Evolutionary conservation across 2,329 filamentous ascomycete genomes (phyloP), one percentile per base, ranked within the genome.

Genomic region (Aspergillus aculeatinus): DNA sequence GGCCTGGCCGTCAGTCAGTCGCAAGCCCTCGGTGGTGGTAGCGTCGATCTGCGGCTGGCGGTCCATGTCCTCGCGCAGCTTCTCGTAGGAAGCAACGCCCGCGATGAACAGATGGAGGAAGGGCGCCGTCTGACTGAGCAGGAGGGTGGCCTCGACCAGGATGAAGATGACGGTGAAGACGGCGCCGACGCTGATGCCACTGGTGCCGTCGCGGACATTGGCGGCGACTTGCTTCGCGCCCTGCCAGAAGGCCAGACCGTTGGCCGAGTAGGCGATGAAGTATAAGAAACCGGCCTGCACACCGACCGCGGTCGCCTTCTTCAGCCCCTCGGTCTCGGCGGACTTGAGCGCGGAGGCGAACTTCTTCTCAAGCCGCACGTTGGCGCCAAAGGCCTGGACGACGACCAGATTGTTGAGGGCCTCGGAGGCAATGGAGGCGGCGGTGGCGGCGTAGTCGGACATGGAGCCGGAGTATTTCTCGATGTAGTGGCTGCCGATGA

Each of bases 241-340:
- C 70, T 89, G 83, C 85, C 86, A 90, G 68, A 88, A 89, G 0
- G 87, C 85, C 14, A 90, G 77, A 1, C 85, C 86, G 69, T 89
- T 89, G 6, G 85, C 86, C 2, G 85, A 82, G 64, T 88, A 89
- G 4, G 86, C 85, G 63, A 90, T 84, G 63, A 90, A 89, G 69
- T 88, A 90, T 6, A 89, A 75, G 16, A 83, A 71, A 10, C 87
- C 87, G 7, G 85, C 80, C 67, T 89, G 85, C 0, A 84, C 71
- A 4, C 83, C 88, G 27, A 83, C 79, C 0, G 82, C 79, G 1
- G 81, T 72, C 0, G 84, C 82, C 69, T 89, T 89, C 63, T 84
- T 84, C 60, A 85, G 79, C 2, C 82, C 86, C 25, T 83, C 79
- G 10, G 73, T 77, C 51, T 81, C 78, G 3, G 85, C 82, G 3